These are phyloP conservation scores for Coemansia sp. DNA, from an alignment of 192 early-diverging fungal genomes.

Conservation along the genomic window DNA sequence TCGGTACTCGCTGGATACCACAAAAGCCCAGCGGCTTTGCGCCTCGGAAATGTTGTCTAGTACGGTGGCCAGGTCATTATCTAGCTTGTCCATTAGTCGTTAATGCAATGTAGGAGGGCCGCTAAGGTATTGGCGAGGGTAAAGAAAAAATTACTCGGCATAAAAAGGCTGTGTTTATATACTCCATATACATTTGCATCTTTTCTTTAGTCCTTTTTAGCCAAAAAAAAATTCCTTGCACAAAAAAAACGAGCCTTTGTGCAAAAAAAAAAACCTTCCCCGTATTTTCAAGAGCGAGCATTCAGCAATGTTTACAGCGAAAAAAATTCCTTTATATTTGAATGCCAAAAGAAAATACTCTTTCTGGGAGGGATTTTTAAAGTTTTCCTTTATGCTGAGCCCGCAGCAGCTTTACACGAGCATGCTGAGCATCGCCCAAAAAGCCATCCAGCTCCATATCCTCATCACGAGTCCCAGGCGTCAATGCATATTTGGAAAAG, in stretches of 20 bases:
- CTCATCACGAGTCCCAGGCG: slow-evolving; percentile 51
- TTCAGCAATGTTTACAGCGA: neutral
- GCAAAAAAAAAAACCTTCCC: too few species aligned
- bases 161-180: too few species aligned
- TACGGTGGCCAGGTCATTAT: neutral
- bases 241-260: too few species aligned
- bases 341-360: neutral
- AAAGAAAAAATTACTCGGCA: too few species aligned
- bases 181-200: too few species aligned
- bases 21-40: slow-evolving; percentile 20
- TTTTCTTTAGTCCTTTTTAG: too few species aligned
- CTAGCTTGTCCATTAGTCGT: neutral
- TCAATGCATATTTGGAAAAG: slow-evolving; percentile 65
- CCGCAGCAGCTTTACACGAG: slow-evolving; percentile 45
- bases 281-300: too few species aligned
- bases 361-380: neutral
- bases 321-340: neutral
- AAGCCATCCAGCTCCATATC: slow-evolving; percentile 66
- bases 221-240: too few species aligned
- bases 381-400: slow-evolving; percentile 13
- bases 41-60: neutral
- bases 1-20: slow-evolving; percentile 28
- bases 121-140: too few species aligned
- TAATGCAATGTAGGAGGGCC: too few species aligned
- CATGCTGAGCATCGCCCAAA: slow-evolving; percentile 50